Conservation (phyloP, 305 asterid genomes). For the Fraxinus floribunda region DNA sequence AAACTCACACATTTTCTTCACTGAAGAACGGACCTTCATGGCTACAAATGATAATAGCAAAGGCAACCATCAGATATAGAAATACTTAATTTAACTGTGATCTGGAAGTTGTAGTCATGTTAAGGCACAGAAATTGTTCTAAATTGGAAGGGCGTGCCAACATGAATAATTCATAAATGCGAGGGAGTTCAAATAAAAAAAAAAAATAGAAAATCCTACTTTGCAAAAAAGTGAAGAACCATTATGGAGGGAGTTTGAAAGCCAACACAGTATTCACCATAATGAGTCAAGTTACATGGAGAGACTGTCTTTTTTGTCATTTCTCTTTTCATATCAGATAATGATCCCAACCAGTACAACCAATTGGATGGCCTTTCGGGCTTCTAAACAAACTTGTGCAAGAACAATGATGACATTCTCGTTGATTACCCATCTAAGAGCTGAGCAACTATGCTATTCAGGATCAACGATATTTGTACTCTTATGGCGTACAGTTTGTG, state of each 20-base stretch:
- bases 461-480: not conserved
- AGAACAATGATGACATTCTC: not conserved
- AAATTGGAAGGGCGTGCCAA: not conserved
- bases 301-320: not conserved
- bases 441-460: not conserved
- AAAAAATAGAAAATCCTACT: not conserved
- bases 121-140: not conserved
- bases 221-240: not conserved
- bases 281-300: not conserved
- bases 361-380: not conserved
- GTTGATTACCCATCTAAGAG: not conserved
- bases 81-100: not conserved
- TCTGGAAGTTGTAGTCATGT: not conserved
- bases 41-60: slow-evolving; percentile 27
- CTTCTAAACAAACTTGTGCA: not conserved
- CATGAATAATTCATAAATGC: not conserved
- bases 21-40: slow-evolving; percentile 97
- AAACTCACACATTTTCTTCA: slow-evolving; percentile 88
- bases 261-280: not conserved
- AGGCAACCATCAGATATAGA: slow-evolving; percentile 3
- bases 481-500: not conserved
- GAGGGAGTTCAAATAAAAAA: not conserved
- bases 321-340: not conserved
- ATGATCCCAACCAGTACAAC: not conserved
- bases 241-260: not conserved